A percentile compares a stretch with the other conserved stretches of the same genome.
Conservation (phyloP, 2,329 filamentous ascomycete genomes). For the Cercospora citrullina region DNA sequence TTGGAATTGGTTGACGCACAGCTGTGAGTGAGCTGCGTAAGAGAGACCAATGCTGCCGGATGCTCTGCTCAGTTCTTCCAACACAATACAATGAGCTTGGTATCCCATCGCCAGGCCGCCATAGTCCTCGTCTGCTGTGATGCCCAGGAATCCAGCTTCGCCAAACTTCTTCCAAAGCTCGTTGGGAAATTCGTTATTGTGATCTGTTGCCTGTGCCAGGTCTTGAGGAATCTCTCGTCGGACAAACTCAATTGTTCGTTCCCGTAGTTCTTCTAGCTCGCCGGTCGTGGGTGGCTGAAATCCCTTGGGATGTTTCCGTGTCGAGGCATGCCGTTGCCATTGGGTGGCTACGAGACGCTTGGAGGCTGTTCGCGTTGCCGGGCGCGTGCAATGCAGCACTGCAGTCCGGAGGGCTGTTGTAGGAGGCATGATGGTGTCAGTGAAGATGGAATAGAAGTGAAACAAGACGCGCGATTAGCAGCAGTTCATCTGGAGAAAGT, state of each 20-base stretch:
- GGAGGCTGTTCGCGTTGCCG: constrained; percentile 2
- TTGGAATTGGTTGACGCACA: constrained; percentile 95
- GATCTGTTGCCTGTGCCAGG: constrained; percentile 79
- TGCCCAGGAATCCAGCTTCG: constrained; percentile 83
- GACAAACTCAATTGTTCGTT: constrained; percentile 84
- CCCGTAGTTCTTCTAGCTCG: constrained; percentile 78
- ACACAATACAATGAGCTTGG: constrained; percentile 90
- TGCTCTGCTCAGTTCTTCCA: constrained; percentile 91
- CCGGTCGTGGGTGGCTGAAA: constrained; percentile 68
- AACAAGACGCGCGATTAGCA: neutral
- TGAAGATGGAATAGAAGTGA: constrained; percentile 14
- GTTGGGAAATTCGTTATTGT: constrained; percentile 80
- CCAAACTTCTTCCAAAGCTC: constrained; percentile 94
- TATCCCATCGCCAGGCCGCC: constrained; percentile 91
- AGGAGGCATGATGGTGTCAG: constrained; percentile 24
- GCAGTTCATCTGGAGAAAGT: constrained; percentile 9
- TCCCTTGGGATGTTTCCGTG: constrained; percentile 65
- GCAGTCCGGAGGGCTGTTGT: constrained; percentile 30
- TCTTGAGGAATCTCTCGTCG: constrained; percentile 82
- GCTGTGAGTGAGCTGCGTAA: constrained; percentile 92
- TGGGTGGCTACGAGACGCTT: constrained; percentile 21
- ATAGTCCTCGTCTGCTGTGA: constrained; percentile 89
- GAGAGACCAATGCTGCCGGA: constrained; percentile 79
- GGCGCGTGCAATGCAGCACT: constrained; percentile 26
- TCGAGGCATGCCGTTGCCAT: constrained; percentile 54